phyloP scores from a whole-genome alignment of 2,329 filamentous ascomycete genomes.

The Phyllosticta citriasiana region DNA sequence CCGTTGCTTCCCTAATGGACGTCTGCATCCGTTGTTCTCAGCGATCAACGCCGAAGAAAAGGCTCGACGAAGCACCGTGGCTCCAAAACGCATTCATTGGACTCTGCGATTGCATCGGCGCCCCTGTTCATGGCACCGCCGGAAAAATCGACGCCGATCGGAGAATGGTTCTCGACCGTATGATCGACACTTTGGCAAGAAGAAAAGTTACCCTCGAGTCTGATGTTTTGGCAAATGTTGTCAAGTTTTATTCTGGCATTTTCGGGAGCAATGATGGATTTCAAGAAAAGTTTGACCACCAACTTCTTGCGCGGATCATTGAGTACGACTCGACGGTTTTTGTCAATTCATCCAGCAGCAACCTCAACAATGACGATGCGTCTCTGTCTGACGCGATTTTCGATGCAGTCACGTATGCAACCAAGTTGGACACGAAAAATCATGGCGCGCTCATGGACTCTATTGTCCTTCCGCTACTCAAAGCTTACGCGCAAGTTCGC shows the following conservation, averaged over 20 bases:
- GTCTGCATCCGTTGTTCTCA: slow-evolving; percentile 32
- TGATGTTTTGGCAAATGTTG: slow-evolving; percentile 20
- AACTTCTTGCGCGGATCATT: slow-evolving; percentile 23
- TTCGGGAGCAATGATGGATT: background rate
- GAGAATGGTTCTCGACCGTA: slow-evolving; percentile 16
- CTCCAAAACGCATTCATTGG: slow-evolving; percentile 31
- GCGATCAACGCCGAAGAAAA: slow-evolving; percentile 30
- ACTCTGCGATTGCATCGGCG: slow-evolving; percentile 26
- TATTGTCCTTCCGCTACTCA: slow-evolving; percentile 24
- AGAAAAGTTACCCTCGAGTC: slow-evolving; percentile 20
- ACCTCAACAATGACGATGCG: background rate
- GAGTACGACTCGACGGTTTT: slow-evolving; percentile 25
- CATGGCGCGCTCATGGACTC: slow-evolving; percentile 4
- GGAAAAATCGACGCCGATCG: background rate
- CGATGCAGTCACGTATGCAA: background rate
- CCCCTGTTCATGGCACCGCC: slow-evolving; percentile 18
- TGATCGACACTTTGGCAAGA: slow-evolving; percentile 18
- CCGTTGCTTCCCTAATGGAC: slow-evolving; percentile 24
- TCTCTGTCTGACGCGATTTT: slow-evolving; percentile 3
- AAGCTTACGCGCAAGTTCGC: slow-evolving; percentile 24
- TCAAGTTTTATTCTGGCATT: slow-evolving; percentile 25
- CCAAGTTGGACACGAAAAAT: background rate
- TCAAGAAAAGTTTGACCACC: background rate
- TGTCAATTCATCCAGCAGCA: slow-evolving; percentile 16
- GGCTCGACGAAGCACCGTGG: slow-evolving; percentile 34